Percentiles rank a stretch among this genome's conserved stretches.
Conservation (phyloP, 2,329 filamentous ascomycete species). For the Cytospora chrysosperma region DNA sequence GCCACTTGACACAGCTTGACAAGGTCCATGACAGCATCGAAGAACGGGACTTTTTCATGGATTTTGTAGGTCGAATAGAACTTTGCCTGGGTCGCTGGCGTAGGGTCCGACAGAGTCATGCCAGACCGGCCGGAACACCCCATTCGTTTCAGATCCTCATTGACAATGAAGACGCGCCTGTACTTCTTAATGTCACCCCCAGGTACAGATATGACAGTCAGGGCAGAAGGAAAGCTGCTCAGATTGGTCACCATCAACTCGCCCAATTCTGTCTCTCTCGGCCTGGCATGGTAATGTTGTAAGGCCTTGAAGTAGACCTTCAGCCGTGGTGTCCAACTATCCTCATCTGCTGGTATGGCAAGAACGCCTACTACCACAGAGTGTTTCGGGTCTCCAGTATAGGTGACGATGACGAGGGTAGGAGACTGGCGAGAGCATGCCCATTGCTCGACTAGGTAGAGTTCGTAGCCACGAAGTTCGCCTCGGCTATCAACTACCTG, state of each 20-base stretch:
- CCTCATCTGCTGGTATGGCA: constrained; percentile 77
- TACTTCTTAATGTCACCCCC: constrained; percentile 81
- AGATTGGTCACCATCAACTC: constrained; percentile 93
- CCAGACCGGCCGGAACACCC: constrained; percentile 89
- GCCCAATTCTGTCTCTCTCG: constrained; percentile 78
- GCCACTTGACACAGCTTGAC: constrained; percentile 91
- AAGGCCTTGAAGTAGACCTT: constrained; percentile 84
- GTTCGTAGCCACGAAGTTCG: constrained; percentile 78
- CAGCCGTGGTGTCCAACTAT: constrained; percentile 74
- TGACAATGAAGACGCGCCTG: constrained; percentile 83
- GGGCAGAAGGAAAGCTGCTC: constrained; percentile 83
- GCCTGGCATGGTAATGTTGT: constrained; percentile 79
- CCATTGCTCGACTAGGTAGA: constrained; percentile 97
- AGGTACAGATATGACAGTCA: constrained; percentile 89
- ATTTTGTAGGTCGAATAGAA: constrained; percentile 89
- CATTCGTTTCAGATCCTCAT: constrained; percentile 88
- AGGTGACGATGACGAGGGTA: constrained; percentile 88
- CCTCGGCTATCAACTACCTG: constrained; percentile 70
- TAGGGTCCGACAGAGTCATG: constrained; percentile 75
- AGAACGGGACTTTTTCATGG: constrained; percentile 76
- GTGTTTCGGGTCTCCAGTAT: constrained; percentile 82
- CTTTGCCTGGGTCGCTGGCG: constrained; percentile 80
- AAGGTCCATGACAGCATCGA: constrained; percentile 78
- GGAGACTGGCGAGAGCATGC: constrained; percentile 87
- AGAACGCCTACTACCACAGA: constrained; percentile 77